Percentiles rank a stretch among this genome's conserved stretches.
phyloP scores from a whole-genome alignment of 768 basidiomycete species.

The Leccinum olivaceopallidum region DNA sequence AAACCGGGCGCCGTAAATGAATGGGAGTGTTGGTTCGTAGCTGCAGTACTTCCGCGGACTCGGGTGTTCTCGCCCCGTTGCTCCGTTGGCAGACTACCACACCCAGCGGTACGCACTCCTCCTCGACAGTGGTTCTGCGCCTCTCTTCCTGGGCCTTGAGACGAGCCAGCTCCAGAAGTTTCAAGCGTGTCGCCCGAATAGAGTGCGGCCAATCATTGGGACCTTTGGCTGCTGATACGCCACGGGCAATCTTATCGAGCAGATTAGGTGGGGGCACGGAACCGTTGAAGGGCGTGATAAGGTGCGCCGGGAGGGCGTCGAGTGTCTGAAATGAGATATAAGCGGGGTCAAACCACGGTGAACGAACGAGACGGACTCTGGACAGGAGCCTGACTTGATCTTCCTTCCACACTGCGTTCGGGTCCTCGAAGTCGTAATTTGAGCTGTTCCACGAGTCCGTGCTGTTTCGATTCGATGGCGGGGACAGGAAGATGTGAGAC shows the following conservation, averaged over 20 bases:
- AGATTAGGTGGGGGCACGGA: conserved; percentile 82
- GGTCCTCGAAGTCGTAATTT: conserved; percentile 60
- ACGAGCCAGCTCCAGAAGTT: conserved; percentile 79
- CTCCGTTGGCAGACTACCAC: conserved; percentile 12
- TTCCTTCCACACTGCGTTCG: conserved; percentile 70
- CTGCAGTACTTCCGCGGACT: conserved; percentile 43
- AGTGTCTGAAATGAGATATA: conserved; percentile 50
- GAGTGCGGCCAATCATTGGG: conserved; percentile 83
- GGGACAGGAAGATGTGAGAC: conserved; percentile 52
- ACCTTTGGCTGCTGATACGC: conserved; percentile 73
- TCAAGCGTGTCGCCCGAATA: conserved; percentile 75
- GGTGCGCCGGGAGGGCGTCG: conserved; percentile 78
- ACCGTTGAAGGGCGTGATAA: conserved; percentile 87
- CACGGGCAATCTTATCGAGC: conserved; percentile 82
- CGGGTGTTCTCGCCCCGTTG: conserved; percentile 24
- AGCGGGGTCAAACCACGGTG: conserved; percentile 1
- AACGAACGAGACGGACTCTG: conserved; percentile 46
- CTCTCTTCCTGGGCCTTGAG: conserved; percentile 55
- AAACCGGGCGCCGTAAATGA: conserved; percentile 55
- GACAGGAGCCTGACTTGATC: conserved; percentile 70
- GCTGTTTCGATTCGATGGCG: conserved; percentile 54
- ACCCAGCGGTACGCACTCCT: conserved; percentile 39
- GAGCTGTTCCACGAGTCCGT: conserved; percentile 87
- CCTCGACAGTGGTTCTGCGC: conserved; percentile 44
- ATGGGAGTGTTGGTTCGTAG: conserved; percentile 49